phyloP scores from a whole-genome alignment of 345 rosid genomes.

The Citrus hindsii region DNA sequence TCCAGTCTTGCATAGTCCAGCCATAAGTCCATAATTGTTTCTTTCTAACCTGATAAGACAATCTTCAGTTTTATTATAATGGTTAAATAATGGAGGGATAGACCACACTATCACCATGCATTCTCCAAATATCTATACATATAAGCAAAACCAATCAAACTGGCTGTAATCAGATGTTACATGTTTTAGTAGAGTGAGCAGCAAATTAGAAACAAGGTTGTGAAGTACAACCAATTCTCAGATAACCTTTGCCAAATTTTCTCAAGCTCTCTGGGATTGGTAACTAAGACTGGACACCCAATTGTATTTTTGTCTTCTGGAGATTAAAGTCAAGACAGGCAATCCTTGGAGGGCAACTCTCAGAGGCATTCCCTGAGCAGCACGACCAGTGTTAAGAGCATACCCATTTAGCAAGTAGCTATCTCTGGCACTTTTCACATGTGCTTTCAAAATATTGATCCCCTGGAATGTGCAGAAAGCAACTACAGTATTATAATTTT shows the following conservation, averaged over 20 bases:
- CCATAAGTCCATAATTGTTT: not conserved
- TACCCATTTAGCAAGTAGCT: constrained; percentile 90
- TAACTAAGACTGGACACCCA: constrained; percentile 93
- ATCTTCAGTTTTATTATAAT: not conserved
- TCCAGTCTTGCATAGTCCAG: not conserved
- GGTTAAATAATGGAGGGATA: not conserved
- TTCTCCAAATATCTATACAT: not conserved
- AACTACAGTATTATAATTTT: not conserved
- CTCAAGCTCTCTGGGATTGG: constrained; percentile 98
- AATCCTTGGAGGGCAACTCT: constrained; percentile 85
- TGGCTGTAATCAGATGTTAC: not conserved
- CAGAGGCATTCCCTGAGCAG: constrained; percentile 97
- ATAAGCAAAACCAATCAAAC: not conserved
- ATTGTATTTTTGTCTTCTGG: constrained; percentile 93
- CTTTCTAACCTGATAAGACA: not conserved
- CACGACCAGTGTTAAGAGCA: constrained; percentile 90
- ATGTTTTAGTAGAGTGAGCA: not conserved
- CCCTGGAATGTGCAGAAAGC: constrained; percentile 41
- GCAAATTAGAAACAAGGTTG: constrained; percentile 10
- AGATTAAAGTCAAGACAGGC: constrained; percentile 97
- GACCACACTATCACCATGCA: not conserved
- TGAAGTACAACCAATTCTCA: no score
- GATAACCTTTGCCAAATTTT: constrained; percentile 52
- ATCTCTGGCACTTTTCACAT: constrained; percentile 44
- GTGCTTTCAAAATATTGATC: constrained; percentile 90